These are phyloP conservation scores for Papiliotrema terrestris DNA, from an alignment of 1,284 basidiomycete genomes.

Conservation along the genomic window DNA sequence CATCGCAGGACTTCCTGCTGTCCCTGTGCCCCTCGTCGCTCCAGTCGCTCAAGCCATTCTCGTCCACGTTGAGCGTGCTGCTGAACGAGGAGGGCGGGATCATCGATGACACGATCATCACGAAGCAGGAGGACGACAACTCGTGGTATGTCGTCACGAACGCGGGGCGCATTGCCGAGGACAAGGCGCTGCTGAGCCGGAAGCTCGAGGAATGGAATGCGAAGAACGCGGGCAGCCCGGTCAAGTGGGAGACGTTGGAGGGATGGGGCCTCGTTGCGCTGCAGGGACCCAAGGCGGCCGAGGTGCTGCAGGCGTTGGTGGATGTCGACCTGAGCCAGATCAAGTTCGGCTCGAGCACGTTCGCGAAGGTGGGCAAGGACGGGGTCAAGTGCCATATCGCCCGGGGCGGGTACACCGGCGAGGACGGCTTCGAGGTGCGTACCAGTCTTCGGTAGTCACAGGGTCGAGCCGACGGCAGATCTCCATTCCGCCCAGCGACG, in stretches of 20 bases:
- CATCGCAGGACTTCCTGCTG: slow-evolving; percentile 73
- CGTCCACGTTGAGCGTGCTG: slow-evolving; percentile 79
- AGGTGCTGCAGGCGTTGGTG: slow-evolving; percentile 70
- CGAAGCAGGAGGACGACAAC: slow-evolving; percentile 70
- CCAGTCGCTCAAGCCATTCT: slow-evolving; percentile 62
- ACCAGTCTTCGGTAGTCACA: not conserved
- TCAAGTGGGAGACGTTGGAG: slow-evolving; percentile 77
- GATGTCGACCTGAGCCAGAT: slow-evolving; percentile 64
- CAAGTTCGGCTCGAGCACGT: slow-evolving; percentile 76
- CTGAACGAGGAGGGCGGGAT: slow-evolving; percentile 89
- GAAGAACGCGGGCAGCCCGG: slow-evolving; percentile 56
- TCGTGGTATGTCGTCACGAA: slow-evolving; percentile 96
- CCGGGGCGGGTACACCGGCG: slow-evolving; percentile 96
- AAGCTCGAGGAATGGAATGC: slow-evolving; percentile 73
- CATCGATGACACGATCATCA: slow-evolving; percentile 86
- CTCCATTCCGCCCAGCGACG: slow-evolving; percentile 77
- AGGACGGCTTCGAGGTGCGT: slow-evolving; percentile 92
- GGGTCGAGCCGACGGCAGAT: slow-evolving; percentile 57
- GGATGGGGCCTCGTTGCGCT: slow-evolving; percentile 86
- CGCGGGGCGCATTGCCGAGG: slow-evolving; percentile 78
- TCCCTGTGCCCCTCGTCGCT: slow-evolving; percentile 81
- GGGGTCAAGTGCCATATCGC: slow-evolving; percentile 82
- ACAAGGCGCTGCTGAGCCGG: slow-evolving; percentile 70
- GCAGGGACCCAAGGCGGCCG: slow-evolving; percentile 82
- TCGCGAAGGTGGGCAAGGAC: slow-evolving; percentile 60